Evolutionary conservation across 2,329 filamentous ascomycete genomes (phyloP), one percentile per base, ranked within the genome.

Genomic region (Colletotrichum abscissum): DNA sequence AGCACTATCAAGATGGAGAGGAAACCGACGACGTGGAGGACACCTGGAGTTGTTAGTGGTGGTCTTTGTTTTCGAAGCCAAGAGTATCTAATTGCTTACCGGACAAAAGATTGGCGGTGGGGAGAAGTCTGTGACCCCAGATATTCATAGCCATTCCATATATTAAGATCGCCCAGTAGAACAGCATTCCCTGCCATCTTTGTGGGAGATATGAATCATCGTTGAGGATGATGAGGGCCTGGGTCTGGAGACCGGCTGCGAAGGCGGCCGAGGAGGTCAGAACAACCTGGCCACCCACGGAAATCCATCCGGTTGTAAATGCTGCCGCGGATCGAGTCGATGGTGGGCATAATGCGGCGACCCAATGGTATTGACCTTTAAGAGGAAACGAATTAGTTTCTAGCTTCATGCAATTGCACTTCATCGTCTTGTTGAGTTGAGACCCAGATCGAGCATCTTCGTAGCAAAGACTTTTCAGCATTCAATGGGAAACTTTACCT

Each of bases 251-350:
- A 0, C 84, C 85, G 1, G 82, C 83, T 0, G 84, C 82, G 60
- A 87, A 87, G 0, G 85, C 86, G 22, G 85, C 85, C 0, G 86
- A 86, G 0, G 85, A 84, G n/a, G 84, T 84, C 2, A 87, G 74
- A 1, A 87, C 81, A 4, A 85, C 80, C 58, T 86, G 85, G 0
- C 86, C 86, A 16, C 85, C 85, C 28, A 87, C 81, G 1, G 82
- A 85, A 42, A 87, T 84, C 84, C 84, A 86, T 74, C 83, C 83
- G 1, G 82, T 84, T 60, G 83, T 80, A 82, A 83, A 86, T 1
- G 83, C 81, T 2, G 83, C 81, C 4, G 81, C 76, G 5, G 80
- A 78, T 66, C 79, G 80, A 14, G 80, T 80, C 1, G 78, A 79
- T 4, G 73, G 60, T 8, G 83, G 80, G 8, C 80, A 74, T 5